Base-by-base conservation (phyloP, 345 rosid genomes). In the Brassica carinata region DNA sequence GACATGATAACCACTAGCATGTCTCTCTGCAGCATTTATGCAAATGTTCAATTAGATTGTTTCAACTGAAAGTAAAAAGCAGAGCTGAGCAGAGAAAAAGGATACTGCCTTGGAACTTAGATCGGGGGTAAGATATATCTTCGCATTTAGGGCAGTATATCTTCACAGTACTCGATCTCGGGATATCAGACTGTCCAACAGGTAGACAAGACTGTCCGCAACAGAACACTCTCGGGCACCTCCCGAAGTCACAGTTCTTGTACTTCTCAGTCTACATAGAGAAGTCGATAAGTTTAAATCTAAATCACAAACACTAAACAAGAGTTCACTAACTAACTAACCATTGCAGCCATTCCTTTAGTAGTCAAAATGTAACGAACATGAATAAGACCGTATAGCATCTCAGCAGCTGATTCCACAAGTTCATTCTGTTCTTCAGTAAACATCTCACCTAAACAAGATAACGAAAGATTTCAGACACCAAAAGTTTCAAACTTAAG, bases 311-410 rank as follows among this genome's bases (percentile, higher is more conserved):
- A 72, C 15, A 8, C 17, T 48, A 48, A 62, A 62, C 26, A 67
- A 38, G 8, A 19, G 6, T 23, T 27, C 14, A 45, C 13, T 45
- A 45, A 31, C 62, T 23, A 23, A 26, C 75, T 26, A 67, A 96
- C 99, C 99, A 93, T 93, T 34, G 94, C 94, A 85, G 95, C 77
- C 94, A 93, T 89, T 83, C 99, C 99, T 86, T 93, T 96, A 88
- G 90, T 90, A 8, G 98, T 90, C 69, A 96, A 83, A 71, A 93
- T 86, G 79, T 96, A 93, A 36, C 99, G 94, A 61, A 90, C 93
- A 81, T 93, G 99, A 75, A 96, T 96, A 27, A 96, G 90, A 83
- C 99, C 99, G 69, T 93, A 96, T 1, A 96, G 75, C 98, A 93
- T 93, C 80, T 96, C 97, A 6, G 98, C 99, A 4, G 98, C 98